These are phyloP conservation scores for Pythium guiyangense DNA, from an alignment of 352 stramenopile species.

Conservation along the genomic window DNA sequence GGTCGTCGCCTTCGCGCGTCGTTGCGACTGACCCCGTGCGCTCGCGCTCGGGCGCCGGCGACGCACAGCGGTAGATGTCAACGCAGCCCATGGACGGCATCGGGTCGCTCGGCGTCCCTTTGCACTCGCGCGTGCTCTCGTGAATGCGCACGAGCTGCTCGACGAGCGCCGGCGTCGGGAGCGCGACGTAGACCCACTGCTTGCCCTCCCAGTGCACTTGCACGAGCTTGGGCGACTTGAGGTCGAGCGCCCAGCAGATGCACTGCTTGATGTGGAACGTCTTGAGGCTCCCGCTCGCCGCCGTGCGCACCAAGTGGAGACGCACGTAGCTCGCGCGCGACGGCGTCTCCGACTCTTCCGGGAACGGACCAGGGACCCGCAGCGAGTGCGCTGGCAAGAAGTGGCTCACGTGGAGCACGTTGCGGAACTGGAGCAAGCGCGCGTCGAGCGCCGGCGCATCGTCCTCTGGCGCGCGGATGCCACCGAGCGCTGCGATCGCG, in stretches of 20 bases:
- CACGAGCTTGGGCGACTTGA: slow-evolving; percentile 34
- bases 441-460: slow-evolving; percentile 1
- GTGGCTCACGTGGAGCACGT: slow-evolving; percentile 55
- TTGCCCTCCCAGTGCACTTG: slow-evolving; percentile 53
- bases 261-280: slow-evolving; percentile 77
- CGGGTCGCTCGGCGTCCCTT: slow-evolving; percentile 35
- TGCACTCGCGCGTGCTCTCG: slow-evolving; percentile 22
- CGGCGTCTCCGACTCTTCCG: slow-evolving; percentile 32
- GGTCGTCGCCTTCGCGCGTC: not conserved
- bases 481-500: slow-evolving; percentile 28
- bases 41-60: too few relatives aligned
- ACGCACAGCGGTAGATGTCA: slow-evolving; percentile 1
- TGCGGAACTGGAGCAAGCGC: slow-evolving; percentile 32
- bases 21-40: too few relatives aligned
- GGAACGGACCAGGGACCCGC: slow-evolving; percentile 39
- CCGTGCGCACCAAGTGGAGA: slow-evolving; percentile 48
- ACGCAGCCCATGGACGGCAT: slow-evolving; percentile 65
- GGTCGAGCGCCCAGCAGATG: slow-evolving; percentile 41
- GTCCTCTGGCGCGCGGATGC: too few relatives aligned
- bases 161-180: slow-evolving; percentile 30
- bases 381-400: slow-evolving; percentile 50
- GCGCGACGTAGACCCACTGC: slow-evolving; percentile 41
- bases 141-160: slow-evolving; percentile 37
- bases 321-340: slow-evolving; percentile 50
- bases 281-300: slow-evolving; percentile 34